phyloP scores from a whole-genome alignment of 1,284 basidiomycete genomes.

The Takashimella tepidaria region DNA sequence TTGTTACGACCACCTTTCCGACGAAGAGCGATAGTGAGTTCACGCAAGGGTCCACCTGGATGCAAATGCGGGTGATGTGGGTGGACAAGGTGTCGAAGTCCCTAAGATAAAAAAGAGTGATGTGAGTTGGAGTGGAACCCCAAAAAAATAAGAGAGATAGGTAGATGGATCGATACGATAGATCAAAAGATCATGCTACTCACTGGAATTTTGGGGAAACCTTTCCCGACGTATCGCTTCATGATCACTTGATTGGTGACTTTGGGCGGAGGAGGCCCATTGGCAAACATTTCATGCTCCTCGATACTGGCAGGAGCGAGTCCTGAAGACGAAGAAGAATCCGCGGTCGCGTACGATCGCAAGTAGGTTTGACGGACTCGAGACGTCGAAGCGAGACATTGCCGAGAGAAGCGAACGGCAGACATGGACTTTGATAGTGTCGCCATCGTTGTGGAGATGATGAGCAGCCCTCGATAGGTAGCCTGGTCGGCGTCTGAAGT shows the following conservation, averaged over 20 bases:
- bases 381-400: constrained; percentile 22
- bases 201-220: constrained; percentile 44
- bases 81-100: constrained; percentile 78
- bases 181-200: constrained; percentile 8
- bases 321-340: constrained; percentile 1
- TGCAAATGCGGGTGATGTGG: constrained; percentile 78
- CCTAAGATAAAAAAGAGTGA: constrained; percentile 30
- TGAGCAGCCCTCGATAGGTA: too few species aligned
- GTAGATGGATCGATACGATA: background rate
- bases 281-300: constrained; percentile 1
- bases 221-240: constrained; percentile 41
- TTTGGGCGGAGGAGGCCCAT: constrained; percentile 11
- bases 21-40: constrained; percentile 75
- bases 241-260: constrained; percentile 23
- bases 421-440: constrained; percentile 9
- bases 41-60: constrained; percentile 73
- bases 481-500: too few species aligned
- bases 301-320: too few species aligned
- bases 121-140: background rate
- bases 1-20: constrained; percentile 80
- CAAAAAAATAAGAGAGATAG: background rate
- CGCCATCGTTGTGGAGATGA: constrained; percentile 15
- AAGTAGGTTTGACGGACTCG: constrained; percentile 5
- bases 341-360: constrained; percentile 24
- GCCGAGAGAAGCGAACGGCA: constrained; percentile 3